Evolutionary conservation across 805 yeast genomes (phyloP).

Genomic region (Pichia gijzeniarum): DNA sequence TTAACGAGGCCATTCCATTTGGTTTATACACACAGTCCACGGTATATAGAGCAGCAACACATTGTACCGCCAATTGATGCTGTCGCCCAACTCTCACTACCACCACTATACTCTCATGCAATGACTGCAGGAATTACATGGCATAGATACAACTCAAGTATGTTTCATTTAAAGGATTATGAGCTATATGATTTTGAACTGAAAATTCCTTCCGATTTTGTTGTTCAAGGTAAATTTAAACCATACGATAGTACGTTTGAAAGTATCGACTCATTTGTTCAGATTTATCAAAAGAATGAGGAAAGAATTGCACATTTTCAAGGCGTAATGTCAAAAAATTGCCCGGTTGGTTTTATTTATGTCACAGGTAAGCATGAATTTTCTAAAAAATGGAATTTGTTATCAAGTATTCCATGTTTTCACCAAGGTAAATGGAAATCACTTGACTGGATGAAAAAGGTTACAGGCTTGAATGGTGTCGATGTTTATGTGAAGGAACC

Average conservation of each 20-base stretch:
- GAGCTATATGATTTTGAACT: conserved; percentile 79
- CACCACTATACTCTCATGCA: conserved; percentile 81
- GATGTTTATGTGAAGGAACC: conserved; percentile 85
- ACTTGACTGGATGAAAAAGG: conserved; percentile 53
- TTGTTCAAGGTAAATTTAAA: conserved; percentile 55
- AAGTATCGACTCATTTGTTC: conserved; percentile 57
- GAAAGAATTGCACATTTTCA: conserved; percentile 70
- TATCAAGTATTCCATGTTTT: conserved; percentile 66
- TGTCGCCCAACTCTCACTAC: conserved; percentile 69
- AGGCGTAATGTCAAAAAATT: conserved; percentile 69
- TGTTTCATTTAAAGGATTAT: conserved; percentile 63
- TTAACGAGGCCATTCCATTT: conserved; percentile 68
- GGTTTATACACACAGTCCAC: conserved; percentile 83
- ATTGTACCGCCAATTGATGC: conserved; percentile 80
- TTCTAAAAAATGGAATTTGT: conserved; percentile 51
- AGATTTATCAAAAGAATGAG: conserved; percentile 62
- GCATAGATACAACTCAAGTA: conserved; percentile 67
- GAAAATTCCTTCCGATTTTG: conserved; percentile 63
- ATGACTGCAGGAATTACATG: conserved; percentile 53
- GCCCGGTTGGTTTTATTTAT: conserved; percentile 58
- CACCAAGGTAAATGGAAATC: conserved; percentile 63
- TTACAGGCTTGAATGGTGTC: conserved; percentile 8
- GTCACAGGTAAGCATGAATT: conserved; percentile 9
- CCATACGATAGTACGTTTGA: conserved; percentile 32
- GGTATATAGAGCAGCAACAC: conserved; percentile 73